phyloP scores from a whole-genome alignment of 768 basidiomycete genomes.

The Amanita jacksonii region DNA sequence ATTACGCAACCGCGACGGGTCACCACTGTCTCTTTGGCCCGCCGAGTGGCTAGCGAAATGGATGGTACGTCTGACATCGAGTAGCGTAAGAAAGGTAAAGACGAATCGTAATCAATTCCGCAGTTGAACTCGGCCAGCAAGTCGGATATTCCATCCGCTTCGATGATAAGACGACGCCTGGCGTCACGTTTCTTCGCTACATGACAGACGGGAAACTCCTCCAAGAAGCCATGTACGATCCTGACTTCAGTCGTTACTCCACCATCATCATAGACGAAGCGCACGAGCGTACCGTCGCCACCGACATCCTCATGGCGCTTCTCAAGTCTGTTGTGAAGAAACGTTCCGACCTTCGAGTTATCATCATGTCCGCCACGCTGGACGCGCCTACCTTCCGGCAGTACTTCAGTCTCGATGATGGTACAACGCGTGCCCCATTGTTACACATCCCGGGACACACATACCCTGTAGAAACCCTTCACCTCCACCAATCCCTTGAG shows the following conservation, averaged over 20 bases:
- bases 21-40: conserved; percentile 86
- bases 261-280: conserved; percentile 93
- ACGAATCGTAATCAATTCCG: neutral
- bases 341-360: conserved; percentile 76
- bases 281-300: conserved; percentile 86
- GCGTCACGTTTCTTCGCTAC: conserved; percentile 84
- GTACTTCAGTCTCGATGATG: conserved; percentile 49
- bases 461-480: conserved; percentile 81
- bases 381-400: conserved; percentile 85
- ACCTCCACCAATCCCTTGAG: conserved; percentile 71
- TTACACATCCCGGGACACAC: conserved; percentile 79
- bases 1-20: conserved; percentile 88
- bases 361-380: conserved; percentile 88
- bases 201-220: conserved; percentile 95
- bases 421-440: conserved; percentile 40
- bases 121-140: conserved; percentile 76
- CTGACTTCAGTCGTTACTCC: conserved; percentile 71
- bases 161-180: conserved; percentile 77
- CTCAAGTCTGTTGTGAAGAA: conserved; percentile 66
- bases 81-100: no score
- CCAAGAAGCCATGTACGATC: conserved; percentile 88
- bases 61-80: conserved; percentile 50
- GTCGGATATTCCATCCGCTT: conserved; percentile 57
- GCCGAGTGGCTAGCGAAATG: conserved; percentile 92
- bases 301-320: conserved; percentile 89